Evolutionary conservation across 176 grass and related monocot species (phyloP).

Genomic region (Elaeis guineensis): DNA sequence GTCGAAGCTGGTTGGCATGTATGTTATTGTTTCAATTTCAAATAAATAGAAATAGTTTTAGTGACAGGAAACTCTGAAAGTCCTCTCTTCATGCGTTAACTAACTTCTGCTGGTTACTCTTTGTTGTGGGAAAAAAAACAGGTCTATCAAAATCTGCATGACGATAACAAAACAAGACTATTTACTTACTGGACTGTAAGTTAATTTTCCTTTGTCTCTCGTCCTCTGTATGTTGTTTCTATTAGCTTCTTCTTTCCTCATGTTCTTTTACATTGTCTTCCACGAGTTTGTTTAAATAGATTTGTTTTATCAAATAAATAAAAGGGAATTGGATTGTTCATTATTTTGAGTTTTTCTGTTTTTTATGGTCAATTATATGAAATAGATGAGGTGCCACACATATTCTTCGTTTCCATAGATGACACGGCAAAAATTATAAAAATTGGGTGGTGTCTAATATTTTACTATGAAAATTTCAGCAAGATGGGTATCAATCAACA

Average conservation of each 20-base stretch:
- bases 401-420: too few species aligned
- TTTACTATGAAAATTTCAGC: neutral
- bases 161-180: conserved; percentile 5
- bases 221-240: too few species aligned
- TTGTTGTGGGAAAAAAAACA: neutral
- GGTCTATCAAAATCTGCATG: conserved; percentile 2
- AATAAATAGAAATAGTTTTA: neutral
- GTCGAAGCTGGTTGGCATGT: conserved; percentile 17
- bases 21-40: neutral
- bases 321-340: too few species aligned
- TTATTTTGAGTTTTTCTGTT: neutral
- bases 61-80: neutral
- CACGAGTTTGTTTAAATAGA: neutral
- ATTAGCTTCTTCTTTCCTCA: too few species aligned
- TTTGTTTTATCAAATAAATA: neutral
- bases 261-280: too few species aligned
- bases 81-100: neutral
- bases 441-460: neutral
- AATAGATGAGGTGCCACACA: too few species aligned
- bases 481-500: conserved; percentile 2
- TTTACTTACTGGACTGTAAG: conserved; percentile 16
- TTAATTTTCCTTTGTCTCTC: neutral
- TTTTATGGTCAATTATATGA: too few species aligned
- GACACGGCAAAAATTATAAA: too few species aligned
- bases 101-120: neutral